Conservation (phyloP, 352 stramenopile species). For the Phytopythium boreale region DNA sequence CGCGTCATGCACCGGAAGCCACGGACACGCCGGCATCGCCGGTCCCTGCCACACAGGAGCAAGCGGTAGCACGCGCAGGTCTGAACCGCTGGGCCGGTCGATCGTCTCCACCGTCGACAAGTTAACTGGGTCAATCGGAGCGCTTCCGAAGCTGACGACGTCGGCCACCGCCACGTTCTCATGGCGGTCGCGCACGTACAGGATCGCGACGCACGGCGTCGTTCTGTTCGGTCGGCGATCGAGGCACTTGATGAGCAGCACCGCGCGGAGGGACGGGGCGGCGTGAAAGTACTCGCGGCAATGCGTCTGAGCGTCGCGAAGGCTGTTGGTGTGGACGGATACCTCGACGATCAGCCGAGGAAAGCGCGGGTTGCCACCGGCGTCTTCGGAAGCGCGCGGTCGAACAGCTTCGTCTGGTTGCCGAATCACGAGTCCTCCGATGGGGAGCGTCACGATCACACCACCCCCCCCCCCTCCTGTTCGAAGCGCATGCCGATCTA, state of each 20-base stretch:
- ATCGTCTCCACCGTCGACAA: neutral
- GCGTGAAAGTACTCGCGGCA: neutral
- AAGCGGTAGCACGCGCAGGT: too few relatives aligned
- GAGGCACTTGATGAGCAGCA: neutral
- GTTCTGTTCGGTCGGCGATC: neutral
- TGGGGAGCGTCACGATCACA: neutral
- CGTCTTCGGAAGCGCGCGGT: neutral
- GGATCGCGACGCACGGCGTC: neutral
- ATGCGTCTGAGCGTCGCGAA: neutral
- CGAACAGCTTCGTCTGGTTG: neutral
- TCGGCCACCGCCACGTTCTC: neutral
- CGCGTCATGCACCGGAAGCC: too few relatives aligned
- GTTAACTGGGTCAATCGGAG: neutral
- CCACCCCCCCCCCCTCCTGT: neutral
- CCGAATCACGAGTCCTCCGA: neutral
- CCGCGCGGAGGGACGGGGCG: neutral
- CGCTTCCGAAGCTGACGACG: neutral
- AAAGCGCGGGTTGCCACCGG: neutral
- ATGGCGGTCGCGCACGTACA: neutral
- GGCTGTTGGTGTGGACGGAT: neutral
- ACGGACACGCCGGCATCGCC: too few relatives aligned
- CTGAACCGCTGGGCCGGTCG: too few relatives aligned
- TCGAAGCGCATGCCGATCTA: neutral
- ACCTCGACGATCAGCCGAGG: neutral
- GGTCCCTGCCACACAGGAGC: too few relatives aligned